These are phyloP conservation scores for Cyclostephanos tholiformis DNA, from an alignment of 108 stramenopile species.

Conservation along the genomic window DNA sequence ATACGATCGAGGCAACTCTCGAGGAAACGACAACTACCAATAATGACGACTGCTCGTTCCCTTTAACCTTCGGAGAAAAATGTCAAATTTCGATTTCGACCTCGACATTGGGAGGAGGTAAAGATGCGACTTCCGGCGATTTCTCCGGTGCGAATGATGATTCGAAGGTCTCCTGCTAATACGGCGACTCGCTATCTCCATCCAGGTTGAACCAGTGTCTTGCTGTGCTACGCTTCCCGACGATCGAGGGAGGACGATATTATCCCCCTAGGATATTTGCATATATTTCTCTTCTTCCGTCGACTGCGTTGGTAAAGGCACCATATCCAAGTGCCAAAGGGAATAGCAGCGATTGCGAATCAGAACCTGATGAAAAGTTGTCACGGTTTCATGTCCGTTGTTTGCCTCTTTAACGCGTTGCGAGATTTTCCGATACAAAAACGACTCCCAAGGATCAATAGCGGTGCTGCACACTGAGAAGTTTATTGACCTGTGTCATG, in stretches of 20 bases:
- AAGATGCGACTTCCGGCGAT: neutral
- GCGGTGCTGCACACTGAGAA: neutral
- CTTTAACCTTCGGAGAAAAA: conserved; percentile 10
- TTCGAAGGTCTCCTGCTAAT: neutral
- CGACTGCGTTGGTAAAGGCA: too few species aligned
- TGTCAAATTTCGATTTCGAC: conserved; percentile 17
- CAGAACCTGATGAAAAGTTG: too few species aligned
- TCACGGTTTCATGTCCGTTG: too few species aligned
- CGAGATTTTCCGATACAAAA: neutral
- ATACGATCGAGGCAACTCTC: neutral
- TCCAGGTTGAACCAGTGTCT: too few species aligned
- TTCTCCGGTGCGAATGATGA: neutral
- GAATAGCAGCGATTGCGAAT: too few species aligned
- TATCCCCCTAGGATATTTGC: too few species aligned
- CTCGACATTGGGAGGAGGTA: conserved; percentile 1
- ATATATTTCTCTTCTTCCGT: too few species aligned
- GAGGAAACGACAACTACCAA: neutral
- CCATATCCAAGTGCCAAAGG: neutral
- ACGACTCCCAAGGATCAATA: neutral
- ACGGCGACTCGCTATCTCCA: too few species aligned
- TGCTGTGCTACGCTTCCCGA: too few species aligned
- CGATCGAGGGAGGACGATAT: too few species aligned
- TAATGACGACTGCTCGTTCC: conserved; percentile 2
- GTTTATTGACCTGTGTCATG: neutral
- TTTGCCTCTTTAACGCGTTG: neutral